Base-by-base conservation (phyloP, 2,329 filamentous ascomycete species). In the Keithomyces neogunnii region DNA sequence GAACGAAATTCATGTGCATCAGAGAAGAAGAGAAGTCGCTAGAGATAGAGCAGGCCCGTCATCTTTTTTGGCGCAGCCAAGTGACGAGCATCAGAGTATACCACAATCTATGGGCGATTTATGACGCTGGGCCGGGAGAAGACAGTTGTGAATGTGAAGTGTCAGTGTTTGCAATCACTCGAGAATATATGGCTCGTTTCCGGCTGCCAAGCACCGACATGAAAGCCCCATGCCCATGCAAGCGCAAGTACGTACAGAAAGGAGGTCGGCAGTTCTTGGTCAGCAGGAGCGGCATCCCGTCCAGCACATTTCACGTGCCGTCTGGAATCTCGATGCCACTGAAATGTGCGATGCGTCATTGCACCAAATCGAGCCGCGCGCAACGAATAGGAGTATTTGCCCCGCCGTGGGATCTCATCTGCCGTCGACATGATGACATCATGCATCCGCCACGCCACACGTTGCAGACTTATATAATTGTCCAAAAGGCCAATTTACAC, bases 341-440 rank as follows among this genome's bases (percentile, higher is more conserved):
- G 5, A 11, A 19, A n/a, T n/a, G n/a, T n/a, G n/a, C n/a, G n/a
- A n/a, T 42, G 42, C 42, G 42, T 49, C 50, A 52, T 52, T 19
- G 19, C 19, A 19, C 38, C 46, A 13, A 38, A 30, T 4, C 45
- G 11, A 36, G 48, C 47, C 13, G 11, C 26, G 7, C 42, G 32
- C 42, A 32, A 35, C 48, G 38, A 51, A 52, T 48, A 26, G 53
- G 53, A 55, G 47, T 48, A 46, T 51, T 49, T 55, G 51, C 51
- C 53, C 53, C 53, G 47, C 38, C 26, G 39, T 36, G 47, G 36
- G 3, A 9, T 6, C 13, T 26, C 29, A 35, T 33, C 39, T 46
- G 43, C 29, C 43, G 53, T 49, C 32, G 47, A 45, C 49, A 52
- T 52, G 48, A 53, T 53, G 50, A 49, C 50, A 51, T 51, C 51